Percentiles rank a stretch among this genome's conserved stretches.
Conservation (phyloP, 2,329 filamentous ascomycete genomes). For the Paecilomyces niveus region DNA sequence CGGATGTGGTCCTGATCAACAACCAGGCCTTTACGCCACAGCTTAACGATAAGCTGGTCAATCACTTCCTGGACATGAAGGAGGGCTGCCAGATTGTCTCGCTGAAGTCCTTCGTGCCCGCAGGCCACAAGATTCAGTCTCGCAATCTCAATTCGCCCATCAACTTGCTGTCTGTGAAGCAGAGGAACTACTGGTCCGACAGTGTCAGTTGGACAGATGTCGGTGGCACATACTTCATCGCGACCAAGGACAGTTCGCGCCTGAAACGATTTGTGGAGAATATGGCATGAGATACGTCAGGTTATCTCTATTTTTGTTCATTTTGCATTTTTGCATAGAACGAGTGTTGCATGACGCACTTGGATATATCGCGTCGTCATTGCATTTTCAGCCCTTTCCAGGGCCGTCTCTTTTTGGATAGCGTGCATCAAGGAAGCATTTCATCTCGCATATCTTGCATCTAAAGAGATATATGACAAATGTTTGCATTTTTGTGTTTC, state of each 20-base stretch:
- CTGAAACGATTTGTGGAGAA: slow-evolving; percentile 42
- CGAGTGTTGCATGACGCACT: background rate
- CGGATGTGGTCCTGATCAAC: slow-evolving; percentile 95
- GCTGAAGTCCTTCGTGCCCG: slow-evolving; percentile 82
- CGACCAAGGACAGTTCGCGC: slow-evolving; percentile 62
- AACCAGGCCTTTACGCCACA: slow-evolving; percentile 91
- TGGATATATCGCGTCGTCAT: background rate
- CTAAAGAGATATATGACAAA: background rate
- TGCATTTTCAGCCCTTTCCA: background rate
- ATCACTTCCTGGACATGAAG: slow-evolving; percentile 91
- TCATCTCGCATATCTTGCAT: background rate
- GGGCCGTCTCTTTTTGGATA: background rate
- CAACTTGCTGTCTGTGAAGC: slow-evolving; percentile 71
- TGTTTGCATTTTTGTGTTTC: slow-evolving; percentile 1
- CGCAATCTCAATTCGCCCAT: slow-evolving; percentile 73
- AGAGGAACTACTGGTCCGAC: slow-evolving; percentile 60
- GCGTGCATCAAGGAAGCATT: background rate
- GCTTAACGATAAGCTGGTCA: slow-evolving; percentile 75
- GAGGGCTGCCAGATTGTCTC: slow-evolving; percentile 84
- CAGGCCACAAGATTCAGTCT: slow-evolving; percentile 65
- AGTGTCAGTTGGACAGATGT: slow-evolving; percentile 86
- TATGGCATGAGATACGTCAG: slow-evolving; percentile 16
- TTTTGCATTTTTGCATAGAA: background rate
- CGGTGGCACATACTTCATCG: slow-evolving; percentile 80
- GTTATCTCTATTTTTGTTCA: background rate